Evolutionary conservation across 2,329 filamentous ascomycete species (phyloP).

Genomic region (Exophiala calicioides): DNA sequence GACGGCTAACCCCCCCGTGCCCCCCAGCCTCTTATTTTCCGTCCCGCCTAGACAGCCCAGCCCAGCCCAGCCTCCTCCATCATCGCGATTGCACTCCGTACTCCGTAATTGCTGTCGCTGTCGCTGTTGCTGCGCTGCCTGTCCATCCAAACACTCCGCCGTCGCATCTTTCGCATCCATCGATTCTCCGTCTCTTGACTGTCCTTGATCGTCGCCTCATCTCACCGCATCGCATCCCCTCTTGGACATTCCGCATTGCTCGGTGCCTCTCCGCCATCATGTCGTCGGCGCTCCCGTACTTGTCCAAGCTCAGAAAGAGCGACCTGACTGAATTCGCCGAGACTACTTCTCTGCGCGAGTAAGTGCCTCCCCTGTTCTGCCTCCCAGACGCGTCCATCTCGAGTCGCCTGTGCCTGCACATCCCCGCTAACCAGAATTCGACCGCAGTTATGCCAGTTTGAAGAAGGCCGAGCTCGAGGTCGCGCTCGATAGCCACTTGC

Average conservation of each 20-base stretch:
- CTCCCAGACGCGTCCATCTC: constrained; percentile 19
- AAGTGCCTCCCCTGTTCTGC: constrained; percentile 42
- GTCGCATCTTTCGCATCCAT: constrained; percentile 9
- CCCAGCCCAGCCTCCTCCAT: constrained; percentile 17
- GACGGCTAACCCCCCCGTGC: not conserved
- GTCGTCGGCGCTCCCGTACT: constrained; percentile 69
- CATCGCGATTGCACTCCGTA: not conserved
- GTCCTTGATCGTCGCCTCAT: too few relatives aligned
- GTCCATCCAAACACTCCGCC: constrained; percentile 7
- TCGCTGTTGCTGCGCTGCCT: constrained; percentile 6
- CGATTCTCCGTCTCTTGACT: not conserved
- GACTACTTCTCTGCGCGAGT: constrained; percentile 59
- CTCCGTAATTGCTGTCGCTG: constrained; percentile 2
- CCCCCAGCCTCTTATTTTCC: constrained; percentile 24
- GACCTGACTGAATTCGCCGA: constrained; percentile 76
- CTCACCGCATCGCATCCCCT: not conserved
- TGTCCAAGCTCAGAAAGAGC: constrained; percentile 78
- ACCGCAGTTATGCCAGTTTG: constrained; percentile 27
- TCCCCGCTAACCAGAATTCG: constrained; percentile 28
- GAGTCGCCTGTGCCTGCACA: constrained; percentile 14
- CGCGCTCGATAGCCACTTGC: constrained; percentile 71
- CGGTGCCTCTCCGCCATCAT: constrained; percentile 33
- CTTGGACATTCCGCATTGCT: not conserved
- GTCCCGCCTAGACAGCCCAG: constrained; percentile 5
- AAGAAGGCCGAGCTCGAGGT: constrained; percentile 58